Evolutionary conservation across 306 rosid genomes (phyloP), one percentile per base, ranked within the genome.

Genomic region (Psophocarpus tetragonolobus): DNA sequence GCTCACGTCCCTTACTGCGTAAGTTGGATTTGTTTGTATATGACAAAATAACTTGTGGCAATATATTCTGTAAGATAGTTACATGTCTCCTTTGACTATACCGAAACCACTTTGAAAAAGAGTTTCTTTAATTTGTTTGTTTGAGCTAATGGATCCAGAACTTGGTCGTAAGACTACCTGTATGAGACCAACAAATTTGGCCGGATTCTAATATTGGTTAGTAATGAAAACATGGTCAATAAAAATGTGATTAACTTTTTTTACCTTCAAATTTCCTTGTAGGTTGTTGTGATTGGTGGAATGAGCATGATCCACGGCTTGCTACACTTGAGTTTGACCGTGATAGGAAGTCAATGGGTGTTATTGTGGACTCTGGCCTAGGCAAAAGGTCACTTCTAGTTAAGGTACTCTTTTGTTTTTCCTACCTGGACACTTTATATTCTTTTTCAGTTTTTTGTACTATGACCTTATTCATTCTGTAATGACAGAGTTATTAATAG

Each of bases 251-350:
- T 21, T 62, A 27, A 67, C 57, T 63, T 62, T 60, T n/a, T 75
- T 33, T 73, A 42, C 18, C 14, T 78, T 74, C 47, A 35, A n/a
- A 20, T 71, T 12, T 64, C 51, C 73, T 76, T 75, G 10, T 54
- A 93, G 98, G 90, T 74, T 88, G 90, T 78, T 91, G 89, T 63
- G 83, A 89, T 48, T 82, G 83, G 80, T 90, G 98, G 98, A 90
- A 79, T 29, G 65, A 86, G 45, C 56, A 75, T 39, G 88, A 93
- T 58, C 75, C 11, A 5, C 85, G 97, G 20, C 85, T 93, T 90
- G 98, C 96, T 56, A 91, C 97, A 41, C 96, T 93, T 13, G 98
- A 93, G 83, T 91, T 93, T 88, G 98, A 93, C 78, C 96, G 90
- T 71, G 92, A 90, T 77, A 87, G 94, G 44, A 93, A 93, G 84